Percentiles rank a stretch among this genome's conserved stretches.
phyloP scores from a whole-genome alignment of 2,329 filamentous ascomycete genomes.

The Aureobasidium leucospermi region DNA sequence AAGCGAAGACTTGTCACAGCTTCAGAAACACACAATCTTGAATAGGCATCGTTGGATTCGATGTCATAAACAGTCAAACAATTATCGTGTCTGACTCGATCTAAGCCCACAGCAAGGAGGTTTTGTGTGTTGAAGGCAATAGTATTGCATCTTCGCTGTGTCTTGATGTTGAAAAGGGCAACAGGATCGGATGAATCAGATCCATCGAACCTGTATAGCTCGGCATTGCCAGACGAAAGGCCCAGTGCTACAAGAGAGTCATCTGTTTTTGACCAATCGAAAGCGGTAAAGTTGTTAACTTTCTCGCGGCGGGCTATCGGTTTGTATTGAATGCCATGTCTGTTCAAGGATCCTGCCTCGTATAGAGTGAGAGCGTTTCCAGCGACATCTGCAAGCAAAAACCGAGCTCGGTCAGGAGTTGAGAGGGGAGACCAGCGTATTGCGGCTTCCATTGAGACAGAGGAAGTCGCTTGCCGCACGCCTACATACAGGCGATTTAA shows the following conservation, averaged over 20 bases:
- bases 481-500: background rate
- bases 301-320: constrained; percentile 44
- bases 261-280: constrained; percentile 57
- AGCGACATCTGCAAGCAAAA: constrained; percentile 55
- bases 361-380: constrained; percentile 54
- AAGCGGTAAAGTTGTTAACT: constrained; percentile 54
- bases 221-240: constrained; percentile 66
- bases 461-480: background rate
- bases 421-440: constrained; percentile 58
- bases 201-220: constrained; percentile 60
- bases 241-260: constrained; percentile 67
- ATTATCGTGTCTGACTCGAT: constrained; percentile 72
- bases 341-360: constrained; percentile 35
- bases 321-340: constrained; percentile 42
- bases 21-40: constrained; percentile 53
- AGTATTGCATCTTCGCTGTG: constrained; percentile 71
- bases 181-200: constrained; percentile 23
- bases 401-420: constrained; percentile 45
- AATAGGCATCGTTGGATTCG: constrained; percentile 48
- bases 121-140: constrained; percentile 69
- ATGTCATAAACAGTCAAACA: constrained; percentile 80
- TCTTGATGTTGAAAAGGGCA: constrained; percentile 64
- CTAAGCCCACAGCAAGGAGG: constrained; percentile 68
- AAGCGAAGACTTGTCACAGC: constrained; percentile 79
- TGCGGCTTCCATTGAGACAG: constrained; percentile 48